These are phyloP conservation scores for Diaporthe sp. DNA, from an alignment of 2,329 filamentous ascomycete species.

Conservation along the genomic window DNA sequence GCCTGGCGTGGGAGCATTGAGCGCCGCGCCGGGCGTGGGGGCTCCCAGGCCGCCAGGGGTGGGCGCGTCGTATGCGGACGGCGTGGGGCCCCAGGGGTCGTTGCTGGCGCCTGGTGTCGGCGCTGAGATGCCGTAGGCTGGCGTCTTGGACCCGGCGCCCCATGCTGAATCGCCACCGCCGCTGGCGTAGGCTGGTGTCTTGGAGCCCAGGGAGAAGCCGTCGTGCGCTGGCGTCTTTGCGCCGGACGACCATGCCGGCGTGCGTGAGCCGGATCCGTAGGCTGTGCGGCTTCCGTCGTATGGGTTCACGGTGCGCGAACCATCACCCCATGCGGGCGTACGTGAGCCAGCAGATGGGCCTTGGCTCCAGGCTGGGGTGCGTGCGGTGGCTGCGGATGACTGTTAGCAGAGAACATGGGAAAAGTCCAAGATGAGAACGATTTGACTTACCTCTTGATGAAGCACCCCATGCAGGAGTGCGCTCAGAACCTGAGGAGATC, in stretches of 20 bases:
- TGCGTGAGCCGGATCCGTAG: constrained; percentile 79
- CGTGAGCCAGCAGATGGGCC: constrained; percentile 64
- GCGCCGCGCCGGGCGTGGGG: constrained; percentile 66
- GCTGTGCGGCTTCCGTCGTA: constrained; percentile 81
- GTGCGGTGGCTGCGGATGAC: constrained; percentile 59
- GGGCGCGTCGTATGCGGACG: constrained; percentile 75
- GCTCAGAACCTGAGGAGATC: constrained; percentile 67
- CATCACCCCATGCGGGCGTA: constrained; percentile 78
- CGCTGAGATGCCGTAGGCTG: constrained; percentile 73
- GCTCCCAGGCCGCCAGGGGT: constrained; percentile 71
- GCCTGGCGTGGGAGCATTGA: constrained; percentile 78
- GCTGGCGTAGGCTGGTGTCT: constrained; percentile 70
- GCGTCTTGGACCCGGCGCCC: constrained; percentile 79
- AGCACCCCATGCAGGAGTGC: constrained; percentile 81
- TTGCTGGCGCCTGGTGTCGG: constrained; percentile 68
- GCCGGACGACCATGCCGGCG: constrained; percentile 82
- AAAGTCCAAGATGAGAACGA: background rate
- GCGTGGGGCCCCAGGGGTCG: constrained; percentile 65
- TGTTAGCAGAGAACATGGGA: constrained; percentile 40
- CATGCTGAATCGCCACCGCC: constrained; percentile 65
- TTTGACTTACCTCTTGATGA: constrained; percentile 67
- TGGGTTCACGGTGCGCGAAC: constrained; percentile 74
- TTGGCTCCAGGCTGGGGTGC: constrained; percentile 72
- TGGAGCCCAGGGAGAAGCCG: constrained; percentile 74
- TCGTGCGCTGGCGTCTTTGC: constrained; percentile 76